phyloP scores from a whole-genome alignment of 306 rosid species.

The Dalbergia oliveri region DNA sequence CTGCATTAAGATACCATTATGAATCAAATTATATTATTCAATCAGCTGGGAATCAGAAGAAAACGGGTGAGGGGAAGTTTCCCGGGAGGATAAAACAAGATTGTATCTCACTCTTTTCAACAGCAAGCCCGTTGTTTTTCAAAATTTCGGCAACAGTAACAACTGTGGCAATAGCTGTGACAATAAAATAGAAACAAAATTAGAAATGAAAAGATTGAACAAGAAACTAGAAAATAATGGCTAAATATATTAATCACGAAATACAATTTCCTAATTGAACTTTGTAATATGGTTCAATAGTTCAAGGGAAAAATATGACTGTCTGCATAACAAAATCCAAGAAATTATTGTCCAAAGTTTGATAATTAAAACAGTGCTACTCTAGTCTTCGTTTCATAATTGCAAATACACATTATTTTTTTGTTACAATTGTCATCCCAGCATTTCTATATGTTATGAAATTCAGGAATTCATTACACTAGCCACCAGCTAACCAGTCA shows the following conservation, averaged over 20 bases:
- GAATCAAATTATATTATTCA: conserved; percentile 15
- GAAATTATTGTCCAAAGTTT: neutral
- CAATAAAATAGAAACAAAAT: conserved; percentile 24
- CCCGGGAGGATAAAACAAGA: neutral
- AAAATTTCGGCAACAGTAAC: conserved; percentile 85
- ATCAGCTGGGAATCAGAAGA: neutral
- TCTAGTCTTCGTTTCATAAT: neutral
- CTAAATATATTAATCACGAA: conserved; percentile 3
- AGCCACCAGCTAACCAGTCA: neutral
- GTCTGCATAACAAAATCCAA: neutral
- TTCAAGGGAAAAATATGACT: neutral
- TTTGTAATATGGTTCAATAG: conserved; percentile 1
- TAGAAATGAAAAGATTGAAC: conserved; percentile 1
- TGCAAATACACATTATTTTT: neutral
- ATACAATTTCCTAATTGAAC: conserved; percentile 24
- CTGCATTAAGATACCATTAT: conserved; percentile 50
- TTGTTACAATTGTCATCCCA: neutral
- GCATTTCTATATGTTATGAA: conserved; percentile 26
- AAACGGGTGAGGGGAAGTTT: neutral
- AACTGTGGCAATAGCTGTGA: conserved; percentile 80
- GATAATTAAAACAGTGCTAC: neutral
- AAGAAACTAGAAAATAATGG: conserved; percentile 5
- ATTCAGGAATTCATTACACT: neutral
- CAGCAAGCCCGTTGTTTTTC: conserved; percentile 81
- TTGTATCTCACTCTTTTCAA: conserved; percentile 71